Conservation (phyloP, 1,139 yeast genomes). For the Pichia cactophila region DNA sequence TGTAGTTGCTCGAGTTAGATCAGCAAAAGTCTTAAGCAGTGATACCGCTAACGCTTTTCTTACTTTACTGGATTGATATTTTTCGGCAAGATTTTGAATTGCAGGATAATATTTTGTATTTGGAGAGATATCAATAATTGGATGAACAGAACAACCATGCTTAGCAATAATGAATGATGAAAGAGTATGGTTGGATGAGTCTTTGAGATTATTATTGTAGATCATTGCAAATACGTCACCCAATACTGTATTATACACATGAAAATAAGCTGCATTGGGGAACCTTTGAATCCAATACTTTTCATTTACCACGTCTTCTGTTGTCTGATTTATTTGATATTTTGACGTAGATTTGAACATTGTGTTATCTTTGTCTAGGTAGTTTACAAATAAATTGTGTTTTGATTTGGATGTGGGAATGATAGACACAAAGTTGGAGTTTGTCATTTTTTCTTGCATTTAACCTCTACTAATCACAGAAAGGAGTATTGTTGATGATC, state of each 20-base stretch:
- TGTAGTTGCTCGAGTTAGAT: slow-evolving; percentile 32
- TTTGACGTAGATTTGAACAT: slow-evolving; percentile 7
- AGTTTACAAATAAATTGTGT: slow-evolving; percentile 7
- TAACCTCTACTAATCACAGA: not conserved
- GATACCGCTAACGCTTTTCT: slow-evolving; percentile 74
- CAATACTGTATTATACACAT: slow-evolving; percentile 48
- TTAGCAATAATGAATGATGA: slow-evolving; percentile 59
- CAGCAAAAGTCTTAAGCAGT: slow-evolving; percentile 58
- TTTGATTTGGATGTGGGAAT: slow-evolving; percentile 11
- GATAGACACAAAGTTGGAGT: not conserved
- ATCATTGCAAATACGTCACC: slow-evolving; percentile 48
- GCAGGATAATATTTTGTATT: slow-evolving; percentile 74
- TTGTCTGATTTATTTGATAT: slow-evolving; percentile 4
- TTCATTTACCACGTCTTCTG: slow-evolving; percentile 16
- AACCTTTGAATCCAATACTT: slow-evolving; percentile 38
- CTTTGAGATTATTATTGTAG: slow-evolving; percentile 31
- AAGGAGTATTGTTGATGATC: not conserved
- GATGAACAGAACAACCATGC: slow-evolving; percentile 60
- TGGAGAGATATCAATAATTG: slow-evolving; percentile 51
- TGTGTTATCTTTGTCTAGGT: not conserved
- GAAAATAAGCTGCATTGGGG: slow-evolving; percentile 47
- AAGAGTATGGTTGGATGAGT: slow-evolving; percentile 38
- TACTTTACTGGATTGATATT: slow-evolving; percentile 49
- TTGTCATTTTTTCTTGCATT: not conserved
- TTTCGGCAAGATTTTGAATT: slow-evolving; percentile 54